Conservation (phyloP, 306 rosid genomes). For the Prunus mongolica region DNA sequence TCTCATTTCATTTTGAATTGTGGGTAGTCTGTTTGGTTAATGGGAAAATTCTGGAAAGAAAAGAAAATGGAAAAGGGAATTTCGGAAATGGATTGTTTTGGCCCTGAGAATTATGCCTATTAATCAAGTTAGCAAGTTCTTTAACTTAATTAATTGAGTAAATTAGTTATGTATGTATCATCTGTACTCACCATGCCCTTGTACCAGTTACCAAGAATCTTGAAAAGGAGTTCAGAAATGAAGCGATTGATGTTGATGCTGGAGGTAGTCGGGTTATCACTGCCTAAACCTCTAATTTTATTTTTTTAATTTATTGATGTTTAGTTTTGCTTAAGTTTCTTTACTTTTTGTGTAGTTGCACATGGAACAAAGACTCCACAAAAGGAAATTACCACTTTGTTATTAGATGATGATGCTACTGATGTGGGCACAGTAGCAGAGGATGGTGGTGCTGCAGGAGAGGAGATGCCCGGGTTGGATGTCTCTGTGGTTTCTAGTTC, state of each 20-base stretch:
- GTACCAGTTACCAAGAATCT: conserved; percentile 13
- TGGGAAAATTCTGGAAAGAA: background rate
- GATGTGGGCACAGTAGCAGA: background rate
- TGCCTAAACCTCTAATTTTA: background rate
- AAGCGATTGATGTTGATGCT: conserved; percentile 40
- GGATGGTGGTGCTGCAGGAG: conserved; percentile 24
- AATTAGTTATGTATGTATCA: background rate
- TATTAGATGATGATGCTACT: conserved; percentile 21
- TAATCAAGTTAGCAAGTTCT: background rate
- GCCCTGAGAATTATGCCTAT: background rate
- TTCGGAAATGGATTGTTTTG: background rate
- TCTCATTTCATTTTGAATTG: background rate
- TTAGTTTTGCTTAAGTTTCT: conserved; percentile 5
- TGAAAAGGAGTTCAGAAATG: conserved; percentile 6
- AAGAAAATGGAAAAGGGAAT: background rate
- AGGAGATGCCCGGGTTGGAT: conserved; percentile 13
- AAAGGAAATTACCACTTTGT: conserved; percentile 13
- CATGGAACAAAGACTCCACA: conserved; percentile 11
- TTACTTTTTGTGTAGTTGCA: conserved; percentile 1
- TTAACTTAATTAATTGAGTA: background rate
- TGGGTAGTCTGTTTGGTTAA: background rate
- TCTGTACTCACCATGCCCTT: conserved; percentile 19
- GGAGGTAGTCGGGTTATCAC: conserved; percentile 38
- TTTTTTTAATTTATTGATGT: background rate
- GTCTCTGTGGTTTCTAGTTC: conserved; percentile 18